Base-by-base conservation (phyloP, 1,139 yeast species). In the Candida sp. region DNA sequence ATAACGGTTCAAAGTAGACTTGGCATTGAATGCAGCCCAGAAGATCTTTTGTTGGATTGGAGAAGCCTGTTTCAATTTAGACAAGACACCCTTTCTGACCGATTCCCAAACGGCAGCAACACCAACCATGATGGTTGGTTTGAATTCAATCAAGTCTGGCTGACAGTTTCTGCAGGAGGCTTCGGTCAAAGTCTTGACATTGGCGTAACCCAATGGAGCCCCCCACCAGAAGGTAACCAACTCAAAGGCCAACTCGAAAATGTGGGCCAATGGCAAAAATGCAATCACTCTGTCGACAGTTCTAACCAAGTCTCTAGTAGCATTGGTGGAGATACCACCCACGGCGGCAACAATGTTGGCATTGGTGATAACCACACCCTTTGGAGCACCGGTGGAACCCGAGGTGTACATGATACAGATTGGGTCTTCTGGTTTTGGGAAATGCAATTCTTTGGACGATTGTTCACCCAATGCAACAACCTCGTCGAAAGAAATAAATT, bases 91-190 rank as follows among this genome's bases (percentile, higher is more conserved):
- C 77, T 94, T 94, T 72, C 96, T 88, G 54, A 94, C 91, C 31
- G 88, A 82, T 77, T 94, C 99, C 97, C 98, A 96, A 50, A 94
- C 98, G 2, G 99, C 97, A 12, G 99, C 98, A 51, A 96, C 99
- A 68, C 97, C 99, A 58, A 92, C 97, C 97, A 94, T 90, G 59
- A 94, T 73, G 8, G 97, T 88, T 54, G 99, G 99, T 68, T 84
- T 81, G 72, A 91, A 90, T 66, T 89, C 92, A 53, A 82, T 82
- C 75, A 94, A 83, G 69, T 94, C 99, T 62, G 97, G 94, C 54
- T 82, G 74, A 75, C 97, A 92, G 73, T 94, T 89, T 65, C 83
- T 86, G 66, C 90, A 85, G 4, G 96, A 90, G 1, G 80, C 77
- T 58, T 90, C 96, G 27, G 96, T 85, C 58, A 96, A 78, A 31